phyloP scores from a whole-genome alignment of 352 stramenopile genomes.

The Phytopythium vexans region DNA sequence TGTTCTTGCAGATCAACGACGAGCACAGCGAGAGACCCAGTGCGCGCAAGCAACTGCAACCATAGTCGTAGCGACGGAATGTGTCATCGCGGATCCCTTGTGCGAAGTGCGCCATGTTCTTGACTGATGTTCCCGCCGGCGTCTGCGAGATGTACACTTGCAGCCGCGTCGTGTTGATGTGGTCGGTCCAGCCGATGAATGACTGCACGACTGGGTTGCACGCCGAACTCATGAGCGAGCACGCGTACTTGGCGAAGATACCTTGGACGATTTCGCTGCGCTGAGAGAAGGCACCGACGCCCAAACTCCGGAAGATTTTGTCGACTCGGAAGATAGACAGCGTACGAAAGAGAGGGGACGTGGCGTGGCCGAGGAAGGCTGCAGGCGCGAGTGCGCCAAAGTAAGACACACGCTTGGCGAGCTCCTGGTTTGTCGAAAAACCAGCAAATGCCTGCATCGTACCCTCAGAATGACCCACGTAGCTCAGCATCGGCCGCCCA shows the following conservation, averaged over 20 bases:
- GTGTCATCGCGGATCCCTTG: slow-evolving; percentile 59
- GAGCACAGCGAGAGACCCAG: slow-evolving; percentile 39
- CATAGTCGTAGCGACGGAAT: slow-evolving; percentile 61
- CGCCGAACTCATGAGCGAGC: slow-evolving; percentile 57
- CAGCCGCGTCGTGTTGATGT: slow-evolving; percentile 52
- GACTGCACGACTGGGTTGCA: too few species aligned
- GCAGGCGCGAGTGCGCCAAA: slow-evolving; percentile 57
- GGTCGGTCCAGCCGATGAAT: too few species aligned
- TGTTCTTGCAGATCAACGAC: slow-evolving; percentile 52
- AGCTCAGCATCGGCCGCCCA: slow-evolving; percentile 38
- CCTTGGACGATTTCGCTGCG: slow-evolving; percentile 44
- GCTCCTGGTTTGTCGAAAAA: slow-evolving; percentile 49
- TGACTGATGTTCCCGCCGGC: slow-evolving; percentile 53
- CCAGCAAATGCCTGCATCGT: slow-evolving; percentile 62
- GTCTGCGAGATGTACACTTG: slow-evolving; percentile 72
- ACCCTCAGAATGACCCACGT: slow-evolving; percentile 60
- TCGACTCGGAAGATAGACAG: too few species aligned
- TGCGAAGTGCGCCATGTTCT: slow-evolving; percentile 63
- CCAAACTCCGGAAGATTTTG: slow-evolving; percentile 46
- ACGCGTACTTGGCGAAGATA: slow-evolving; percentile 50
- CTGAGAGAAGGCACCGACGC: slow-evolving; percentile 44
- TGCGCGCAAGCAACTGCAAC: slow-evolving; percentile 32
- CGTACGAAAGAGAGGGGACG: slow-evolving; percentile 37
- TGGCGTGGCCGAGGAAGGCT: slow-evolving; percentile 34
- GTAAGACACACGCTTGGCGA: slow-evolving; percentile 61